phyloP scores from a whole-genome alignment of 495 filamentous ascomycete genomes.

The Choiromyces venosus region DNA sequence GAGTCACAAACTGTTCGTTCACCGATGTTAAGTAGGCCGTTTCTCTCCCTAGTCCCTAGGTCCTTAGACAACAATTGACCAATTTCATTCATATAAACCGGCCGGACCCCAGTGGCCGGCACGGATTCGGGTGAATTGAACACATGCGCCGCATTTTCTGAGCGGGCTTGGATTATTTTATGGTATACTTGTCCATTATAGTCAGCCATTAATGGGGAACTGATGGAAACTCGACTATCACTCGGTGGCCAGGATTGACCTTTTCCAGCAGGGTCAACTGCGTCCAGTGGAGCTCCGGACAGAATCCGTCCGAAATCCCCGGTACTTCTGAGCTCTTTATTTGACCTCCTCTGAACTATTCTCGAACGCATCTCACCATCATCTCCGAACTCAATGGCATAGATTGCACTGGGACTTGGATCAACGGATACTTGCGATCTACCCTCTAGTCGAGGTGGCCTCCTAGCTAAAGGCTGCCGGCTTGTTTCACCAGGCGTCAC shows the following conservation, averaged over 20 bases:
- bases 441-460: neutral
- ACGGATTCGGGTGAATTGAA: neutral
- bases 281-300: neutral
- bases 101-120: neutral
- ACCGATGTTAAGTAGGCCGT: neutral
- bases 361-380: neutral
- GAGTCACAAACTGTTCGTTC: neutral
- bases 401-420: neutral
- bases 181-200: neutral
- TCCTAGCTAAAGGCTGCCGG: neutral
- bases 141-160: neutral
- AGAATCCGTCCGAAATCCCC: neutral
- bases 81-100: neutral
- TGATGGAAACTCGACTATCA: neutral
- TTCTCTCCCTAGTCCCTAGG: neutral
- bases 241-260: neutral
- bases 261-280: neutral
- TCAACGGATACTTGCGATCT: neutral
- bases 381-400: neutral
- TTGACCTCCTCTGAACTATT: neutral
- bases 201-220: neutral
- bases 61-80: neutral
- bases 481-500: neutral
- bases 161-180: neutral
- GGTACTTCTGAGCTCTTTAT: neutral